These are phyloP conservation scores for Cutaneotrichosporon dermatis DNA, from an alignment of 1,284 basidiomycete species.

Conservation along the genomic window DNA sequence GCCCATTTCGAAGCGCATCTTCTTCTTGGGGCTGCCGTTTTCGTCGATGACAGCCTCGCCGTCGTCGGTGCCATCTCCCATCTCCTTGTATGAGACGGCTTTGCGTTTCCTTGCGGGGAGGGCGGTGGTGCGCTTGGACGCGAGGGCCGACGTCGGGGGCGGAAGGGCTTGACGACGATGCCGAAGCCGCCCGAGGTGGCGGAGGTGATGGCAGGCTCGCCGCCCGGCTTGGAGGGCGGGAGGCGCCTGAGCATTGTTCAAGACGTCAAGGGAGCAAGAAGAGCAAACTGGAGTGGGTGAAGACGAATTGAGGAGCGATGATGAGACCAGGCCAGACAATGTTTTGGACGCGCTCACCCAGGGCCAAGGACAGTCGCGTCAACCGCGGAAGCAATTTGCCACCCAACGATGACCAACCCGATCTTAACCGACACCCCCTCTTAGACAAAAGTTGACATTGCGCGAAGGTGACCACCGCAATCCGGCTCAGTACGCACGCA, in stretches of 20 bases:
- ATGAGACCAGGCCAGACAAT: background rate
- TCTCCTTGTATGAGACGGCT: conserved; percentile 72
- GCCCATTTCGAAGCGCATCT: conserved; percentile 50
- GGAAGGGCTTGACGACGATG: conserved; percentile 62
- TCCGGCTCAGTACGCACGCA: no score
- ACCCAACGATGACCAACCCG: background rate
- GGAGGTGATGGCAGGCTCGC: conserved; percentile 32
- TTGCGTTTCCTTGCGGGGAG: conserved; percentile 71
- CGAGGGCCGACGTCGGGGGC: conserved; percentile 58
- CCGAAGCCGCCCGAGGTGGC: conserved; percentile 46
- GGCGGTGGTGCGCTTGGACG: conserved; percentile 51
- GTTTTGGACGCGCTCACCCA: conserved; percentile 1
- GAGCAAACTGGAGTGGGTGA: background rate
- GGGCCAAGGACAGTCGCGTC: conserved; percentile 20
- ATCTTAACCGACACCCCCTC: conserved; percentile 2
- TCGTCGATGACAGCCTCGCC: conserved; percentile 49
- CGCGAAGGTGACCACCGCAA: no score
- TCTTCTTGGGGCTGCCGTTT: conserved; percentile 53
- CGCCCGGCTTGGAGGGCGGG: conserved; percentile 23
- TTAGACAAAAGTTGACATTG: conserved; percentile 11
- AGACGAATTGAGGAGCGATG: background rate
- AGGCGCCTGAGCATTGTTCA: conserved; percentile 32
- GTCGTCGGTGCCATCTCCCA: conserved; percentile 55
- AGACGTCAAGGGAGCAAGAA: background rate
- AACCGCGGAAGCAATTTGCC: conserved; percentile 22